phyloP scores from a whole-genome alignment of 352 stramenopile genomes.

The Phytophthora podocarpi region DNA sequence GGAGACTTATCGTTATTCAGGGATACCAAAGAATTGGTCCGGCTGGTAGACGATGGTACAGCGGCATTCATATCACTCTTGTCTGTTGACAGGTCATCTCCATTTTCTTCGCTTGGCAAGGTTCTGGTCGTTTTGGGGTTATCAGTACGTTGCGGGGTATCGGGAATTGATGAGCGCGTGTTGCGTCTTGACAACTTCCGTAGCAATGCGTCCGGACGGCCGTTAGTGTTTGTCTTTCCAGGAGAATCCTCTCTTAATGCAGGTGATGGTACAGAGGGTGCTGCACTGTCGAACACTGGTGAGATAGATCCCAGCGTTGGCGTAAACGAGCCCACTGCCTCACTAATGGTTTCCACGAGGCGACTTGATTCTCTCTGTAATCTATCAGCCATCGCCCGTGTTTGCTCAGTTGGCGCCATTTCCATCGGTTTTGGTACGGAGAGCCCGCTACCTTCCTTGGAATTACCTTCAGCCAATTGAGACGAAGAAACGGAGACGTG shows the following conservation, averaged over 20 bases:
- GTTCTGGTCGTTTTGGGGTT: not conserved
- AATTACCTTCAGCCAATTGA: constrained; percentile 2
- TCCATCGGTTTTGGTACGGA: constrained; percentile 11
- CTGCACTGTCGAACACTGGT: not conserved
- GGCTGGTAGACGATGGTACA: not conserved
- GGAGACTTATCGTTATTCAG: constrained; percentile 2
- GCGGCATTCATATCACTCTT: not conserved
- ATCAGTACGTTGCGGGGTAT: not conserved
- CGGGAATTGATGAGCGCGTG: constrained; percentile 1
- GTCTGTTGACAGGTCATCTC: not conserved
- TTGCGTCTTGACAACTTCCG: constrained; percentile 4
- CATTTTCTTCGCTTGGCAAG: constrained; percentile 1
- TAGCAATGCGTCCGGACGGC: not conserved
- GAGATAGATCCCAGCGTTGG: constrained; percentile 2
- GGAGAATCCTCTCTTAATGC: not conserved
- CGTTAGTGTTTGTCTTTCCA: not conserved
- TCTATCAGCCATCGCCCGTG: not conserved
- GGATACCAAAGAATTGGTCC: not conserved
- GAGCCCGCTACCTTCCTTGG: not conserved
- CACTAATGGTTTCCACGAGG: constrained; percentile 14
- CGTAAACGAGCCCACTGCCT: constrained; percentile 18
- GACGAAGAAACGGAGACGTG: constrained; percentile 5
- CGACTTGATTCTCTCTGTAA: constrained; percentile 22
- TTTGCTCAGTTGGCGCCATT: constrained; percentile 18
- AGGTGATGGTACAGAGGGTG: not conserved